These are phyloP conservation scores for Xylaria cubensis DNA, from an alignment of 495 filamentous ascomycete genomes.

Conservation along the genomic window DNA sequence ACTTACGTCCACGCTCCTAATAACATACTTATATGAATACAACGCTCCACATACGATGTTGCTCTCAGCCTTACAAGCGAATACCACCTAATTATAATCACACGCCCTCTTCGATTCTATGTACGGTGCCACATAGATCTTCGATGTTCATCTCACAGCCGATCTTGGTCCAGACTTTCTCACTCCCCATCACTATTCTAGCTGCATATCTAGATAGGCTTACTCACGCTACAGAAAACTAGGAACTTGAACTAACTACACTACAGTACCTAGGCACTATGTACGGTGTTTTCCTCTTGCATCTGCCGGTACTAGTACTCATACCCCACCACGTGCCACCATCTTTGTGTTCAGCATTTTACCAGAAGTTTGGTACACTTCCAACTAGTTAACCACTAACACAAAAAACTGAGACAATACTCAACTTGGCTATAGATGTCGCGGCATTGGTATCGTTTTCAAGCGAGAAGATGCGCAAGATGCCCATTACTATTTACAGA, in stretches of 20 bases:
- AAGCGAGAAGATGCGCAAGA: not conserved
- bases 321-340: conserved; percentile 17
- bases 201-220: conserved; percentile 1
- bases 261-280: conserved; percentile 9
- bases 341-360: not conserved
- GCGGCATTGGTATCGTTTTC: not conserved
- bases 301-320: conserved; percentile 13
- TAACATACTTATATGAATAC: too few relatives aligned
- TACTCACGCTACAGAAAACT: not conserved
- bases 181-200: not conserved
- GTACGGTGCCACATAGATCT: not conserved
- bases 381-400: too few relatives aligned
- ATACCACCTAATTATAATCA: not conserved
- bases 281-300: conserved; percentile 14
- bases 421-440: not conserved
- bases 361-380: not conserved
- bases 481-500: conserved; percentile 1
- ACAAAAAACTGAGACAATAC: not conserved
- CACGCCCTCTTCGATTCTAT: conserved; percentile 18
- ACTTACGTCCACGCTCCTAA: not conserved
- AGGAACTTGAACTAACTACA: not conserved
- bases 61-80: conserved; percentile 21
- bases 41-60: not conserved
- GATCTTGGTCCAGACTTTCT: conserved; percentile 9
- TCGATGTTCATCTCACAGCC: conserved; percentile 7